Evolutionary conservation across 73 alveolate species (phyloP).

Genomic region (Paramecium caudatum): DNA sequence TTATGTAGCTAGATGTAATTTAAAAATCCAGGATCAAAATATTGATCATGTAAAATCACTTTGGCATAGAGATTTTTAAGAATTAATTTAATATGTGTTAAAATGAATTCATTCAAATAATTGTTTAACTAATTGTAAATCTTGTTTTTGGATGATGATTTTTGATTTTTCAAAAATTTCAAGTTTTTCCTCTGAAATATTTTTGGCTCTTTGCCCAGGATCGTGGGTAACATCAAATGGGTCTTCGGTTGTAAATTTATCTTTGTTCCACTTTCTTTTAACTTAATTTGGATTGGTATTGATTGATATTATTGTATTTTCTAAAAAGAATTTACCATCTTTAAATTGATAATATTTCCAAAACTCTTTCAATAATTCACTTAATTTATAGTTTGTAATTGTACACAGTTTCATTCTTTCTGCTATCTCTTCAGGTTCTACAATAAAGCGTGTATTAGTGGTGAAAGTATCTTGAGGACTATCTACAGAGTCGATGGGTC

Average conservation of each 20-base stretch:
- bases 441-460: background rate
- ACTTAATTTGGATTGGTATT: background rate
- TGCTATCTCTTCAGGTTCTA: background rate
- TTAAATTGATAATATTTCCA: slow-evolving; percentile 25
- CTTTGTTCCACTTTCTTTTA: background rate
- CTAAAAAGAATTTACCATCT: slow-evolving; percentile 24
- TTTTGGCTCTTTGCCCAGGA: slow-evolving; percentile 37
- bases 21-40: background rate
- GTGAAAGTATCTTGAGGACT: background rate
- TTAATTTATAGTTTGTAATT: background rate
- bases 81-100: slow-evolving; percentile 18
- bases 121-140: background rate
- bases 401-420: slow-evolving; percentile 1
- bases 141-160: background rate
- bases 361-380: slow-evolving; percentile 38
- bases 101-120: background rate
- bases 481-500: background rate
- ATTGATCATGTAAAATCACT: slow-evolving; percentile 34
- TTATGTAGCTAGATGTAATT: slow-evolving; percentile 18
- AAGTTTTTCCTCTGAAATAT: background rate
- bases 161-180: slow-evolving; percentile 30
- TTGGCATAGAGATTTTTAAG: slow-evolving; percentile 19
- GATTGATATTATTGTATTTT: background rate
- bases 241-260: background rate
- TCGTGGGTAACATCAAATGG: slow-evolving; percentile 59